Evolutionary conservation across 768 basidiomycete genomes (phyloP).

Genomic region (Heimioporus sp.): DNA sequence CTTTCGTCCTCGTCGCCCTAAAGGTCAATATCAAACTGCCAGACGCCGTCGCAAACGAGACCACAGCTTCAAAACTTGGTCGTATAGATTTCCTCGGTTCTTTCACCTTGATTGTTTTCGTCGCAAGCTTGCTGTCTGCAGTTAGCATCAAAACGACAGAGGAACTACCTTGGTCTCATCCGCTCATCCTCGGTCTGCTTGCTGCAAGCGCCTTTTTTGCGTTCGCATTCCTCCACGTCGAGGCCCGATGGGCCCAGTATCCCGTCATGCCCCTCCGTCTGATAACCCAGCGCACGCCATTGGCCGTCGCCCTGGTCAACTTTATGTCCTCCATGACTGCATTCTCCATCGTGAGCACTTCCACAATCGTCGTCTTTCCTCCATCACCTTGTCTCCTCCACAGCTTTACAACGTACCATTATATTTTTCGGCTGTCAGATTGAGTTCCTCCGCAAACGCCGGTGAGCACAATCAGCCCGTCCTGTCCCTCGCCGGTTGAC

Average conservation of each 20-base stretch:
- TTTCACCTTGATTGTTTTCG: slow-evolving; percentile 68
- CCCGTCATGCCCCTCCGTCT: slow-evolving; percentile 90
- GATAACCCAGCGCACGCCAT: slow-evolving; percentile 73
- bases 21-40: slow-evolving; percentile 81
- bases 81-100: slow-evolving; percentile 88
- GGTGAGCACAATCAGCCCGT: slow-evolving; percentile 45
- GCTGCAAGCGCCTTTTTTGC: slow-evolving; percentile 52
- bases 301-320: slow-evolving; percentile 79
- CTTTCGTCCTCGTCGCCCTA: slow-evolving; percentile 64
- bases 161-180: slow-evolving; percentile 73
- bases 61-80: slow-evolving; percentile 58
- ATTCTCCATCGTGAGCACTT: slow-evolving; percentile 66
- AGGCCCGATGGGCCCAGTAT: slow-evolving; percentile 72
- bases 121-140: slow-evolving; percentile 73
- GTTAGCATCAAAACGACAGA: slow-evolving; percentile 77
- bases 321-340: slow-evolving; percentile 74
- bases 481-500: slow-evolving; percentile 6
- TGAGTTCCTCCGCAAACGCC: slow-evolving; percentile 64
- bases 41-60: slow-evolving; percentile 58
- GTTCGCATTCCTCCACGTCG: slow-evolving; percentile 69
- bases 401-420: slow-evolving; percentile 86
- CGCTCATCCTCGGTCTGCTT: slow-evolving; percentile 68
- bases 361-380: background rate
- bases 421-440: slow-evolving; percentile 83
- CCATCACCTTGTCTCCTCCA: slow-evolving; percentile 6